Base-by-base conservation (phyloP, 371 early-diverging fungal genomes). In the Mortierella sp. region DNA sequence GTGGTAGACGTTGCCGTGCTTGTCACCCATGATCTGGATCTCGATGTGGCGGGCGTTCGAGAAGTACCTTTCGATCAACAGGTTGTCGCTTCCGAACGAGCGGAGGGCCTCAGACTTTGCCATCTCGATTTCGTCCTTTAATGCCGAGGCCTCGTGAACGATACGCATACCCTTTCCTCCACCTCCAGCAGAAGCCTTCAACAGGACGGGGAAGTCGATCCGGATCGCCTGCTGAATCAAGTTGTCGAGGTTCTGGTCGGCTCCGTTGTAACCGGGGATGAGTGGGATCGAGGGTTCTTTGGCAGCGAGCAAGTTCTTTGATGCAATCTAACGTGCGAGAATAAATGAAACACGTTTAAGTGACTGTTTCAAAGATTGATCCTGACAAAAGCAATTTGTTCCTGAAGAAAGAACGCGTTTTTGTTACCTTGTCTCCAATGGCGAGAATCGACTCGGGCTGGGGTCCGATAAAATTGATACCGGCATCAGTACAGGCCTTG, bases 11-110 rank as follows among this genome's bases (percentile, higher is more conserved):
- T 95, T 92, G 68, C 95, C 95, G 73, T 91, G 86, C 69, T 92
- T 90, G 83, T 97, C 97, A 16, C 93, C 95, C 76, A 96, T 90
- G 40, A 95, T 86, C 87, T 97, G 97, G 66, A 97, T 90, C 89
- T 97, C 96, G 66, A 97, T 94, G 78, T 97, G 96, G 22, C 95
- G 93, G 14, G 94, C 93, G 55, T 91, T 86, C 63, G 93, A 92
- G 85, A 99, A 94, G 80, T 95, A 97, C 87, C 96, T 96, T 87
- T 98, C 98, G 48, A 98, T 93, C 58, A 98, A 87, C 68, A 98
- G 83, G 16, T 94, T 89, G 74, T 93, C 94, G 80, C 96, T 96
- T 47, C 96, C 97, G 85, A 98, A 98, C 13, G 92, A 90, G 22
- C 93, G 92, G 71, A 88, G 86, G 7, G 96, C 93, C 87, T 98